Conservation (phyloP, 2,329 filamentous ascomycete genomes). For the Trichoderma citrinoviride region DNA sequence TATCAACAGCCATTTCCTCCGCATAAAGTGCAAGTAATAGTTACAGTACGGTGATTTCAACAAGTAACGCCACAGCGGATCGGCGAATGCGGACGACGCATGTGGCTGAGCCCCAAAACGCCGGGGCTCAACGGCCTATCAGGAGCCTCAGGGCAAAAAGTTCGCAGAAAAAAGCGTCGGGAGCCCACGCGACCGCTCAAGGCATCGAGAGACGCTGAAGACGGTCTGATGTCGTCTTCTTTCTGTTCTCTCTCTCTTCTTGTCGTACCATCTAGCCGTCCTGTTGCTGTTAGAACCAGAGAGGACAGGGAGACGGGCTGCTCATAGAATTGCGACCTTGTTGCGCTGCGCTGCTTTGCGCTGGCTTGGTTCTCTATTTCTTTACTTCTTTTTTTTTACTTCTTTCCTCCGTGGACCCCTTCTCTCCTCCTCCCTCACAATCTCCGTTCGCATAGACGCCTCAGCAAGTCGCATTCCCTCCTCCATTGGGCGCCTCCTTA, state of each 20-base stretch:
- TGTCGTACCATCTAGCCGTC: neutral
- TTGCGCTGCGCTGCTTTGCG: neutral
- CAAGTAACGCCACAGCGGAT: conserved; percentile 16
- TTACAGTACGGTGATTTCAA: conserved; percentile 7
- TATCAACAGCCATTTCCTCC: neutral
- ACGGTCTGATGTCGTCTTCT: neutral
- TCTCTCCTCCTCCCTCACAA: neutral
- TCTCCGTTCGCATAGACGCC: neutral
- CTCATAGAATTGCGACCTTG: neutral
- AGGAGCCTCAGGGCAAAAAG: conserved; percentile 12
- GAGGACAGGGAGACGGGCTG: neutral
- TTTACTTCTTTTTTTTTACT: too few relatives aligned
- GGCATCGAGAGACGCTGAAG: conserved; percentile 10
- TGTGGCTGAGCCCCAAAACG: conserved; percentile 7
- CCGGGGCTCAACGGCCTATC: neutral
- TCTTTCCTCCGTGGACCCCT: neutral
- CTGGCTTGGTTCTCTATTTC: neutral
- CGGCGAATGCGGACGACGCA: neutral
- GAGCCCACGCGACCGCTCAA: conserved; percentile 14
- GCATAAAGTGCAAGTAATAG: neutral
- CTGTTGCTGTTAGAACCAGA: neutral
- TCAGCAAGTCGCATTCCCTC: neutral
- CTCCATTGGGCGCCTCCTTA: conserved; percentile 4
- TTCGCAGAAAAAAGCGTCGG: conserved; percentile 3
- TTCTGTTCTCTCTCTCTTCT: neutral